These are phyloP conservation scores for Hebeloma cylindrosporum DNA, from an alignment of 768 basidiomycete genomes.

Conservation along the genomic window DNA sequence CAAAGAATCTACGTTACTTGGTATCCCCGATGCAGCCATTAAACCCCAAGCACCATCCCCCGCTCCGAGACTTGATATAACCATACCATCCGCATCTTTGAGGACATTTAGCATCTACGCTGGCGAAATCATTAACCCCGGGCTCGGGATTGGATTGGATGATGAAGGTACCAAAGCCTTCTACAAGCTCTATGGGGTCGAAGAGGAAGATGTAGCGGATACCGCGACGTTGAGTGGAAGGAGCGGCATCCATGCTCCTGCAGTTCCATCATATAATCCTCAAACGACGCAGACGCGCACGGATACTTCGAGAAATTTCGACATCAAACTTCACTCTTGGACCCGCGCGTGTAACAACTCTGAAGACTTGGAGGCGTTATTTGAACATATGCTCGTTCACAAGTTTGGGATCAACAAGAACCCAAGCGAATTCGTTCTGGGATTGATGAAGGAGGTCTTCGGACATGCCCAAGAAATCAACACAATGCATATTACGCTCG, in stretches of 20 bases:
- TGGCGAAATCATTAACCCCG: conserved; percentile 22
- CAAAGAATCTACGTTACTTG: conserved; percentile 19
- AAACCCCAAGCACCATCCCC: conserved; percentile 11
- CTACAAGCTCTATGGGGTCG: conserved; percentile 23
- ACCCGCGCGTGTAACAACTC: conserved; percentile 39
- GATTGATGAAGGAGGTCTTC: conserved; percentile 49
- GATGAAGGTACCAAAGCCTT: conserved; percentile 22
- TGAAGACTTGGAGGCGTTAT: conserved; percentile 54
- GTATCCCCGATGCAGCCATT: conserved; percentile 3
- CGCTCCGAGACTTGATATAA: conserved; percentile 23
- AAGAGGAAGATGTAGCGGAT: conserved; percentile 33
- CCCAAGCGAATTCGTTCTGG: conserved; percentile 46
- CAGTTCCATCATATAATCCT: no score
- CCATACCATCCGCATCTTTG: conserved; percentile 26
- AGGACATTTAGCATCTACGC: conserved; percentile 28
- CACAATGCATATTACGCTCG: conserved; percentile 54
- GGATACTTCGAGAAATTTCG: conserved; percentile 2
- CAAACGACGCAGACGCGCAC: neutral
- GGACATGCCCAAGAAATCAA: conserved; percentile 49
- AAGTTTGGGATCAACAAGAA: conserved; percentile 54
- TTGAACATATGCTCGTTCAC: conserved; percentile 56
- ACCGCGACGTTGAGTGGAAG: conserved; percentile 20
- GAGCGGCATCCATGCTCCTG: neutral
- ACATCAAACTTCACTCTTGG: conserved; percentile 36
- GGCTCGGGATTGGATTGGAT: conserved; percentile 25